These are phyloP conservation scores for Ascomycota sp. DNA, from an alignment of 2,329 filamentous ascomycete genomes.

Conservation along the genomic window DNA sequence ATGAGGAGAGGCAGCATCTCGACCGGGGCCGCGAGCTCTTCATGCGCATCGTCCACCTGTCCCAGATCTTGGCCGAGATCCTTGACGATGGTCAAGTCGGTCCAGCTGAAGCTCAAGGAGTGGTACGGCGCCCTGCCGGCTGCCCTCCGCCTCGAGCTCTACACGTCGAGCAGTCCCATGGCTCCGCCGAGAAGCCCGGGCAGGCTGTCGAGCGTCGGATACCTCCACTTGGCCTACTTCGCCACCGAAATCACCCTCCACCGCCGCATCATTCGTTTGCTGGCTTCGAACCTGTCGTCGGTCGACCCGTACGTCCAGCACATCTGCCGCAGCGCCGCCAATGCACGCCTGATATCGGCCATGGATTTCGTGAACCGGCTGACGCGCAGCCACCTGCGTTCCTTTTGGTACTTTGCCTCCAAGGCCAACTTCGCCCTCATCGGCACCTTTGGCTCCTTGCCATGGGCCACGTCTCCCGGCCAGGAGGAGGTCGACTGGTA, in stretches of 20 bases:
- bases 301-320: conserved; percentile 69
- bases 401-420: conserved; percentile 82
- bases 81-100: conserved; percentile 64
- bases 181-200: conserved; percentile 12
- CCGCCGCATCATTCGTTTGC: conserved; percentile 69
- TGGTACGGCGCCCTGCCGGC: conserved; percentile 57
- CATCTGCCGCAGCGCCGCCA: conserved; percentile 84
- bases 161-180: conserved; percentile 9
- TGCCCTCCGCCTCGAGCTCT: conserved; percentile 44
- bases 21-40: conserved; percentile 52
- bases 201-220: conserved; percentile 43
- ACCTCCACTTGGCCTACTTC: conserved; percentile 81
- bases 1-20: conserved; percentile 42
- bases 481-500: conserved; percentile 89
- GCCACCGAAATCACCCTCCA: conserved; percentile 88
- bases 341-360: conserved; percentile 80
- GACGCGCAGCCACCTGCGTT: conserved; percentile 64
- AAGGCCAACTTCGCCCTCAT: conserved; percentile 89
- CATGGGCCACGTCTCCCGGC: conserved; percentile 76
- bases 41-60: conserved; percentile 54
- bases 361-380: conserved; percentile 96
- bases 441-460: conserved; percentile 74
- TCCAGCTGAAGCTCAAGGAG: conserved; percentile 64
- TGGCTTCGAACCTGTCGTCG: conserved; percentile 23
- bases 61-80: conserved; percentile 58